A percentile compares a stretch with the other conserved stretches of the same genome.
Evolutionary conservation across 371 early-diverging fungal species (phyloP).

Genomic region (Apophysomyces ossiformis): DNA sequence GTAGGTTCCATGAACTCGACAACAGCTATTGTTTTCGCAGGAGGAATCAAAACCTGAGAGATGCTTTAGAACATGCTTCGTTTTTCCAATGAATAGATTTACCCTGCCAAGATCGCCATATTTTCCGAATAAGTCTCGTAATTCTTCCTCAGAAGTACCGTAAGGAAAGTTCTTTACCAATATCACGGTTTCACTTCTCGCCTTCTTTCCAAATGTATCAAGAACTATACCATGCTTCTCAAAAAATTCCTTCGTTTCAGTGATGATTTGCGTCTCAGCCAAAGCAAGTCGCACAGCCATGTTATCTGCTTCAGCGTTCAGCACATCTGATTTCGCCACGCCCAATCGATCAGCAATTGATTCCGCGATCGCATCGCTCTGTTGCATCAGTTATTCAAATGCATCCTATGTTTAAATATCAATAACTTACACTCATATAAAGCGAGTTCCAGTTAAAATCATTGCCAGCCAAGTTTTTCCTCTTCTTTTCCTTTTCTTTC

Average conservation of each 20-base stretch:
- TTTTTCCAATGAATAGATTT: neutral
- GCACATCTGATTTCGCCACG: constrained; percentile 85
- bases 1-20: constrained; percentile 90
- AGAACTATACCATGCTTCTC: constrained; percentile 85
- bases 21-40: constrained; percentile 93
- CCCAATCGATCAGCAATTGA: constrained; percentile 91
- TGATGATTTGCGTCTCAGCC: constrained; percentile 95
- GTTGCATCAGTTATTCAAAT: constrained; percentile 17
- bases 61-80: too few species aligned
- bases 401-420: constrained; percentile 7
- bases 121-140: constrained; percentile 80
- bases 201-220: constrained; percentile 75
- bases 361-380: constrained; percentile 92
- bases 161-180: constrained; percentile 94
- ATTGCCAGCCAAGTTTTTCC: constrained; percentile 75
- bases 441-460: constrained; percentile 95
- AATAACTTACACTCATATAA: constrained; percentile 85
- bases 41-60: constrained; percentile 71
- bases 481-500: constrained; percentile 78
- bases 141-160: constrained; percentile 79
- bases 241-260: constrained; percentile 91
- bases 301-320: constrained; percentile 86
- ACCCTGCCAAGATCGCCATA: constrained; percentile 90
- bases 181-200: constrained; percentile 87
- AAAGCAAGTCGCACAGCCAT: constrained; percentile 93